These are phyloP conservation scores for Pichia sp. DNA, from an alignment of 1,139 yeast genomes.

Conservation along the genomic window DNA sequence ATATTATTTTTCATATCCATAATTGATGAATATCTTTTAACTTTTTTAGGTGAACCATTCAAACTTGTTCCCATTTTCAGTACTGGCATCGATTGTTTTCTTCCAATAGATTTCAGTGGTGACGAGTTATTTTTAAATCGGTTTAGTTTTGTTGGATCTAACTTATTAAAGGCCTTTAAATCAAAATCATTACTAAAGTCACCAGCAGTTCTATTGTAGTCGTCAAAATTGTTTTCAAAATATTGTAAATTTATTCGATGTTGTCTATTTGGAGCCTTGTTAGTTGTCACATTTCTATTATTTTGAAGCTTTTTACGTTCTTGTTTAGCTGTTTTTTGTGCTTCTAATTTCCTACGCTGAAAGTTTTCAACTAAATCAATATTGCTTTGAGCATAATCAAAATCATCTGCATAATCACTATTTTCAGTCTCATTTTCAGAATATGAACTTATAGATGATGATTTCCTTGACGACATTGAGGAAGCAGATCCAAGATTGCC, in stretches of 20 bases:
- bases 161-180: constrained; percentile 17
- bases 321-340: constrained; percentile 16
- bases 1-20: constrained; percentile 17
- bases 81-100: constrained; percentile 25
- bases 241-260: neutral
- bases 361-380: constrained; percentile 15
- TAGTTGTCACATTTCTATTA: neutral
- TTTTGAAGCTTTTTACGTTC: constrained; percentile 5
- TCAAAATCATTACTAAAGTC: constrained; percentile 22
- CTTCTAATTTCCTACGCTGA: constrained; percentile 15
- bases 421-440: constrained; percentile 28
- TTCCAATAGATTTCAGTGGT: constrained; percentile 13
- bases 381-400: constrained; percentile 13
- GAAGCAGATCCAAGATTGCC: neutral
- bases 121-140: constrained; percentile 4
- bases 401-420: constrained; percentile 29
- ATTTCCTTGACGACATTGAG: constrained; percentile 24
- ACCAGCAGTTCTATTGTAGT: constrained; percentile 16
- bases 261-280: neutral
- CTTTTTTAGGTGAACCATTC: constrained; percentile 18
- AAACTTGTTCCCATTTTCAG: constrained; percentile 11
- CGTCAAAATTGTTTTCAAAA: neutral
- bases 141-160: constrained; percentile 6
- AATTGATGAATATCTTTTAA: constrained; percentile 25
- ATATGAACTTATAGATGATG: constrained; percentile 18